Base-by-base conservation (phyloP, 805 yeast genomes). In the Tetrapisispora namnaoensis region DNA sequence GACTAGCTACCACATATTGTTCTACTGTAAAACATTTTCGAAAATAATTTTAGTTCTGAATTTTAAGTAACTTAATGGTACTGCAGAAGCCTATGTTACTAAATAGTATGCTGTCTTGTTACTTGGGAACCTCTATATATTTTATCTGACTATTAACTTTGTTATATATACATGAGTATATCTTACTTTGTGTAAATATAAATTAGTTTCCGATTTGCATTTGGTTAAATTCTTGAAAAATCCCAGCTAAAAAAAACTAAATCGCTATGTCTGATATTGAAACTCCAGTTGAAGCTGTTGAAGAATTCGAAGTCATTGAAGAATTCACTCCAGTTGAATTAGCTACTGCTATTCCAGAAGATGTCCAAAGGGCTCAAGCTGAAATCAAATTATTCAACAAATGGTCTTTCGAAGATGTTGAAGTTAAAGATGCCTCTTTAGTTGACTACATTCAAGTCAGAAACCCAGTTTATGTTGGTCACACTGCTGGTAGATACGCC, bases 401-500 rank as follows among this genome's bases (percentile, higher is more conserved):
- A 79, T 93, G 99, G 99, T 83, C 97, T 62, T 95, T 86, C 72
- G 95, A 90, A 76, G 97, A 88, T 56, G 93, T 93, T 68, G 93
- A 90, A 75, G 88, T 93, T 67, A 89, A 88, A 82, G 99, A 93
- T 74, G 85, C 95, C 71, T 91, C 99, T 60, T 82, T 93, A 74
- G 89, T 93, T 69, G 99, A 93, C 78, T 93, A 93, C 93, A 78
- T 93, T 67, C 98, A 91, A 80, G 79, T 93, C 77, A 86, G 95
- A 77, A 86, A 86, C 74, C 97, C 99, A 72, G 95, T 89, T 68
- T 93, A 89, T 69, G 93, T 90, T 58, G 79, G 97, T 70, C 99
- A 93, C 93, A 88, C 98, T 69, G 97, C 99, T 68, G 99, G 99
- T 75, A 91, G 96, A 78, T 93, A 91, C 80, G 98, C 98, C 69